Base-by-base conservation (phyloP, 495 filamentous ascomycete genomes). In the Xeromyces bisporus region DNA sequence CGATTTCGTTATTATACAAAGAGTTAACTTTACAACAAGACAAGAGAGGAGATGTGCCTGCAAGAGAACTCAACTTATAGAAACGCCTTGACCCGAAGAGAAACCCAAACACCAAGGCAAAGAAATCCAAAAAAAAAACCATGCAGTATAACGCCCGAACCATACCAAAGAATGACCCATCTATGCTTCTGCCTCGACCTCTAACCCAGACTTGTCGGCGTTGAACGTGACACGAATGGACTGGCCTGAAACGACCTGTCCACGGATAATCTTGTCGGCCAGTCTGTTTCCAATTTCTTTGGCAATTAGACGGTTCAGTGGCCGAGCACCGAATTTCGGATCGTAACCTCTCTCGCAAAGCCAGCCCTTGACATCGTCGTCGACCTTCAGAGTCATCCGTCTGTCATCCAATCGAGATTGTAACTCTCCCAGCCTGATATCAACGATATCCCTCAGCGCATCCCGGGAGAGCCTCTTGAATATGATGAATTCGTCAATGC, bases 401-500 rank as follows among this genome's bases (percentile, higher is more conserved):
- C 85, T 71, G 44, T 93, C 84, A 42, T 84, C 74, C 2, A 94
- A 69, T n/a, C 83, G 68, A 27, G 60, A 48, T 46, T 93, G 83
- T 0, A 96, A 60, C 53, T 97, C 89, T 31, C 66, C 71, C 21
- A 96, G 59, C 30, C 89, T 71, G 34, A 96, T 93, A 42, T 94
- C 81, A 29, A 94, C 83, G 32, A 96, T 96, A 42, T 91, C 89
- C 5, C 84, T 62, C 15, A 96, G 69, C 26, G 89, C 84, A 15
- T 68, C 62, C 12, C 64, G 58, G 0, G 79, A 83, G 2, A 94
- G 69, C 6, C 85, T 70, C 46, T 77, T 79, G 67, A 96, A 96
- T 46, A 96, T 62, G 51, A 94, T 93, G 58, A 96, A 93, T 32
- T 91, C 85, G 53, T 96, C 89, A 32, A 96, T 81, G 5, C 89